Evolutionary conservation across 2,329 filamentous ascomycete genomes (phyloP), one percentile per base, ranked within the genome.

Genomic region (Cryphonectria carpinicola): DNA sequence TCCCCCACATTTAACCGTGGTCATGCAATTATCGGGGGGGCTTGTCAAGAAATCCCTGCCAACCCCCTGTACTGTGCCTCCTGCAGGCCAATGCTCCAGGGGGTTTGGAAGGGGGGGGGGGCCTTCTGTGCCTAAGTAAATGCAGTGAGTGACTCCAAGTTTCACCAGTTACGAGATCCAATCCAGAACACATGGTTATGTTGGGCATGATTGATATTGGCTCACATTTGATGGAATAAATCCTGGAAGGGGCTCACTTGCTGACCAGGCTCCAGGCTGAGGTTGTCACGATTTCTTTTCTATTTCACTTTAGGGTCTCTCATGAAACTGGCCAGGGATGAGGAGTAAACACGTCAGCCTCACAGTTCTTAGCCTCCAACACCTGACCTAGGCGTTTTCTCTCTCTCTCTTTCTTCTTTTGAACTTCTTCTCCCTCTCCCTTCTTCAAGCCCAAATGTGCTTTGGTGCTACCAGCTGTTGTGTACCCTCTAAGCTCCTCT

Each of bases 11-110:
- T 64, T 60, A 32, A 10, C 56, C 63, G 37, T 11, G 1, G 7
- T 17, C 10, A 65, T 71, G 49, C 35, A 61, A 17, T 6, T 69
- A 69, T 63, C 67, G 67, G 66, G 67, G 28, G 62, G 37, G 8
- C 32, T 35, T 10, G 13, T 49, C 62, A 25, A 7, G 17, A 14
- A 13, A 58, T 17, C 62, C 62, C 62, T 32, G 37, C 6, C 14
- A 32, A 25, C 8, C 60, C 35, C n/a, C 60, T 62, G 61, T 25
- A 39, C 60, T 62, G 61, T 25, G 61, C 14, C 46, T 32, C 22
- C 46, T 49, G 3, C 46, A 49, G 46, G 46, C 43, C 17, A 2
- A 2, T 49, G 46, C 46, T 10, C 46, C 19, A 4, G 2, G 46
- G 46, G 46, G 22, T 32, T 28, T 28, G 28, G 28, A 28, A 28